Evolutionary conservation across 352 stramenopile species (phyloP).

Genomic region (Pythium oligandrum): DNA sequence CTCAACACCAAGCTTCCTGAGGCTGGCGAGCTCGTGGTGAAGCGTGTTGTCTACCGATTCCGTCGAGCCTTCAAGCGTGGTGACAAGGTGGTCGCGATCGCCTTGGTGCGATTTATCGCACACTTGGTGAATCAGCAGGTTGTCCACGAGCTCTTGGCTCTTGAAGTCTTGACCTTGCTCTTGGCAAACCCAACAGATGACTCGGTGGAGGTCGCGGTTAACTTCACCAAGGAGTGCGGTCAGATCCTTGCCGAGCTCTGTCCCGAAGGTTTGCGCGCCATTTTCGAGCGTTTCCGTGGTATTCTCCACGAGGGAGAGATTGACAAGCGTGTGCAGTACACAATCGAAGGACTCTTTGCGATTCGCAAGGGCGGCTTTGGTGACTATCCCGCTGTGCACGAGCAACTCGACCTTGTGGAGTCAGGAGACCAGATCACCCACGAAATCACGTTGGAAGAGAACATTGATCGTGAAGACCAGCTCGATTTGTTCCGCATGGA

Average conservation of each 20-base stretch:
- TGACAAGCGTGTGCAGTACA: slow-evolving; percentile 98
- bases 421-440: slow-evolving; percentile 99
- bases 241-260: slow-evolving; percentile 82
- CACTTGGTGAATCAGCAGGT: slow-evolving; percentile 99
- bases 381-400: slow-evolving; percentile 92
- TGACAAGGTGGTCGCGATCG: slow-evolving; percentile 95
- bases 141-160: slow-evolving; percentile 95
- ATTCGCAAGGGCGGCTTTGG: slow-evolving; percentile 94
- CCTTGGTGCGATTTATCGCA: slow-evolving; percentile 95
- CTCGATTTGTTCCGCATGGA: slow-evolving; percentile 97
- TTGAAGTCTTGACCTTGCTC: slow-evolving; percentile 97
- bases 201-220: slow-evolving; percentile 97
- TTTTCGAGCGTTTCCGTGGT: slow-evolving; percentile 96
- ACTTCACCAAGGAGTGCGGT: slow-evolving; percentile 96
- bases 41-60: slow-evolving; percentile 94
- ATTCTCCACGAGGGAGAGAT: slow-evolving; percentile 98
- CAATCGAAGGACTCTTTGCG: slow-evolving; percentile 97
- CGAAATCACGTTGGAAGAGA: slow-evolving; percentile 95
- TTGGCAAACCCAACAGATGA: slow-evolving; percentile 97
- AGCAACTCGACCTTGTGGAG: slow-evolving; percentile 97
- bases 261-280: slow-evolving; percentile 89
- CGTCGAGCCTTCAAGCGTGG: slow-evolving; percentile 94
- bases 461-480: slow-evolving; percentile 93
- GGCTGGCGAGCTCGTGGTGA: slow-evolving; percentile 93
- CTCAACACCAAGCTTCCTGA: slow-evolving; percentile 99